phyloP scores from a whole-genome alignment of 2,329 filamentous ascomycete genomes.

The Ophiostoma sp. region DNA sequence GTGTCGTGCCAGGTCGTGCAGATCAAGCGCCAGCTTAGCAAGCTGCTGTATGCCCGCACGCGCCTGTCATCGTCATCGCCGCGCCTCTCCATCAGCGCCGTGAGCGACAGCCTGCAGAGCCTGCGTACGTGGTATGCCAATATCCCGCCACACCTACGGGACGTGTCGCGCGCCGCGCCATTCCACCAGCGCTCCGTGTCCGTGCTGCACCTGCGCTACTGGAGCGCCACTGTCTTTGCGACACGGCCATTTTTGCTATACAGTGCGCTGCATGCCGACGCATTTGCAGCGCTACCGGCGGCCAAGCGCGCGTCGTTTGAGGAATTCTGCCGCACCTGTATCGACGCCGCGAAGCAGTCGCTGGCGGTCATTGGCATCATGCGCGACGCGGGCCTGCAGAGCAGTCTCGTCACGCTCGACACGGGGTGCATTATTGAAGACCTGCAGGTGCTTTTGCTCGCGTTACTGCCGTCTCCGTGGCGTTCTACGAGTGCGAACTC shows the following conservation, averaged over 20 bases:
- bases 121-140: slow-evolving; percentile 27
- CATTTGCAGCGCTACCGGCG: slow-evolving; percentile 19
- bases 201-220: slow-evolving; percentile 29
- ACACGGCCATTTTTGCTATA: slow-evolving; percentile 35
- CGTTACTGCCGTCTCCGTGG: slow-evolving; percentile 17
- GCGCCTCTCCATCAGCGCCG: slow-evolving; percentile 24
- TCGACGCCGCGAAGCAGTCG: slow-evolving; percentile 27
- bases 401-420: slow-evolving; percentile 29
- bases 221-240: slow-evolving; percentile 27
- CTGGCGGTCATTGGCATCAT: slow-evolving; percentile 27
- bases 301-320: slow-evolving; percentile 28
- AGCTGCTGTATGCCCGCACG: slow-evolving; percentile 25
- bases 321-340: slow-evolving; percentile 26
- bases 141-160: slow-evolving; percentile 29
- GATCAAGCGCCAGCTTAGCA: slow-evolving; percentile 27
- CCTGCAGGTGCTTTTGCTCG: slow-evolving; percentile 30
- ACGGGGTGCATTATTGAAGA: slow-evolving; percentile 27
- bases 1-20: slow-evolving; percentile 28
- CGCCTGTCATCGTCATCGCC: not conserved
- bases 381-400: slow-evolving; percentile 26
- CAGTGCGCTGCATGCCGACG: slow-evolving; percentile 23
- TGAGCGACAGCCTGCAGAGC: slow-evolving; percentile 24
- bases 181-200: slow-evolving; percentile 30
- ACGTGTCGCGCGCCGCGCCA: slow-evolving; percentile 25
- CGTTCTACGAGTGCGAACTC: not conserved